These are phyloP conservation scores for Seiridium unicorne DNA, from an alignment of 2,329 filamentous ascomycete genomes.

Conservation along the genomic window DNA sequence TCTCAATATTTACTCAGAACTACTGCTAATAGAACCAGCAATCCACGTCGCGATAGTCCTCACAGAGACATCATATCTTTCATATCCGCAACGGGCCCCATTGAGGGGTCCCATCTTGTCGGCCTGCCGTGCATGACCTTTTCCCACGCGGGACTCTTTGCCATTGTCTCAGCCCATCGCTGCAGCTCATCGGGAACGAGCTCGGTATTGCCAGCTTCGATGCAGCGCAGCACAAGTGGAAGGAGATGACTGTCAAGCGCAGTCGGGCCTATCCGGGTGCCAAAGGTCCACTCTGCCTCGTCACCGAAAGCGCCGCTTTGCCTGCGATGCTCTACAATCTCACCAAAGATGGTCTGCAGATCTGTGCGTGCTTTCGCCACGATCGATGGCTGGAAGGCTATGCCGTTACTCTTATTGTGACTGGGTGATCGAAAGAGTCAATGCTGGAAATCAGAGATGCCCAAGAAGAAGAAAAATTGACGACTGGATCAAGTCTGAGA, in stretches of 20 bases:
- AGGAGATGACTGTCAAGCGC: conserved; percentile 11
- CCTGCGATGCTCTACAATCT: conserved; percentile 5
- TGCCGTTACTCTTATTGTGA: conserved; percentile 7
- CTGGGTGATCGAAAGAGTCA: not conserved
- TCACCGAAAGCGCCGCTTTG: not conserved
- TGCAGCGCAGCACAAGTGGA: conserved; percentile 11
- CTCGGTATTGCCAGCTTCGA: conserved; percentile 13
- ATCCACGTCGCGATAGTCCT: not conserved
- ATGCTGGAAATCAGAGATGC: not conserved
- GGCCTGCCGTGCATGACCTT: conserved; percentile 13
- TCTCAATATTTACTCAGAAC: too few species aligned
- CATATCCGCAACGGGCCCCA: conserved; percentile 12
- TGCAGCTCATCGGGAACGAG: conserved; percentile 13
- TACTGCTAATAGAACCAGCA: too few species aligned
- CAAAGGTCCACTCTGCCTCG: conserved; percentile 8
- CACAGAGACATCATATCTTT: conserved; percentile 10
- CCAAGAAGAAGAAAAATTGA: not conserved
- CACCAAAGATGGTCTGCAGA: conserved; percentile 7
- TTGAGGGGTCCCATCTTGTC: conserved; percentile 12
- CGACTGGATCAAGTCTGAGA: not conserved
- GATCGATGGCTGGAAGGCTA: conserved; percentile 9
- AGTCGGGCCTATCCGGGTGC: conserved; percentile 7
- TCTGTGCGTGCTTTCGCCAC: conserved; percentile 7
- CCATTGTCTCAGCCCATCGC: conserved; percentile 6
- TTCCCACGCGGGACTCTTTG: conserved; percentile 8